phyloP scores from a whole-genome alignment of 179 eudicot genomes.

The Drosera spatulata region DNA sequence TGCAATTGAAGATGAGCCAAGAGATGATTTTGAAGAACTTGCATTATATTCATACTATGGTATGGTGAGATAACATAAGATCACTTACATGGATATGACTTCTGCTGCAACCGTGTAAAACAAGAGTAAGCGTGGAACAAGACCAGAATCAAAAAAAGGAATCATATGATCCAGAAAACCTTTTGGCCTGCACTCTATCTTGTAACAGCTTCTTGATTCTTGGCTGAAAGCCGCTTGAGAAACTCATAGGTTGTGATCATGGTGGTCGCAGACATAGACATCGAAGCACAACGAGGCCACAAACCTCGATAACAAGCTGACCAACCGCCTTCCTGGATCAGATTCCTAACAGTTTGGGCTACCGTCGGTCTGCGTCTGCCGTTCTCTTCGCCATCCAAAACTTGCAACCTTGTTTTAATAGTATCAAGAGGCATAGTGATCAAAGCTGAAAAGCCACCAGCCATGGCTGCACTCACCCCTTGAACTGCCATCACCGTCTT shows the following conservation, averaged over 20 bases:
- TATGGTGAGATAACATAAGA: too few relatives aligned
- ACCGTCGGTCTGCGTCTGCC: conserved; percentile 19
- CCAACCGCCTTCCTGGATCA: conserved; percentile 64
- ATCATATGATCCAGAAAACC: neutral
- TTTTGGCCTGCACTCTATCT: conserved; percentile 2
- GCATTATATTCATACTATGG: too few relatives aligned
- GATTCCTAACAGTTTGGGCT: conserved; percentile 39
- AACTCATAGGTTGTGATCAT: conserved; percentile 85
- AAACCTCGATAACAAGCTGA: conserved; percentile 64
- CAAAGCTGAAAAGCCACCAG: conserved; percentile 62
- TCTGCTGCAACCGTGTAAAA: too few relatives aligned
- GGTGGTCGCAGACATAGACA: conserved; percentile 70
- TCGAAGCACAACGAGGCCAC: conserved; percentile 66
- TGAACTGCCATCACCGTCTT: conserved; percentile 5
- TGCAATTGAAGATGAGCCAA: too few relatives aligned
- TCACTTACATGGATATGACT: too few relatives aligned
- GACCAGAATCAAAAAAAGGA: too few relatives aligned
- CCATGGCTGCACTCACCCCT: conserved; percentile 49
- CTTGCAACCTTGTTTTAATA: conserved; percentile 70
- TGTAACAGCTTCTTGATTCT: conserved; percentile 34
- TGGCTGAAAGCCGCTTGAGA: conserved; percentile 55
- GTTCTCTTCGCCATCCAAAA: conserved; percentile 40
- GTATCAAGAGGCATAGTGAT: conserved; percentile 82
- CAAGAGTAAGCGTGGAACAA: too few relatives aligned
- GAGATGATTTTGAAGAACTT: too few relatives aligned